Evolutionary conservation across 2,329 filamentous ascomycete species (phyloP), one percentile per base, ranked within the genome.

Genomic region (Aspergillus fijiensis): DNA sequence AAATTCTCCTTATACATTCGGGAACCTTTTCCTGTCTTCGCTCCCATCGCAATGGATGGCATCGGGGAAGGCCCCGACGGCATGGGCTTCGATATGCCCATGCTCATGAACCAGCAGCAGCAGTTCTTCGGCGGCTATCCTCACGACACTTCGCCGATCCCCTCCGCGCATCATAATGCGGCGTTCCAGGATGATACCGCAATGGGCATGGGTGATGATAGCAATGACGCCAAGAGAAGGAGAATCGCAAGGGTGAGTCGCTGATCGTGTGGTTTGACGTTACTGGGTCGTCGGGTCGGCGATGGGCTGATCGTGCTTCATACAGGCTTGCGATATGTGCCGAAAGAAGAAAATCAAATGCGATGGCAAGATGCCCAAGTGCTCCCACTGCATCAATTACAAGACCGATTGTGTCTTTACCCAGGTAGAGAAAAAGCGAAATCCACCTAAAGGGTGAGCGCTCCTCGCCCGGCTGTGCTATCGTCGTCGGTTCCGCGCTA

Each of bases 381-480:
- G 95, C 78, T 93, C 91, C 7, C 95, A 98, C 78, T 99, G 94
- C 76, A 89, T 90, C 75, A 98, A 97, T 76, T 97, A 97, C 82
- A 97, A 97, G 83, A 97, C 93, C 5, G 92, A 96, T 70, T 99
- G 94, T 76, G 86, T 96, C 68, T 98, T 98, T 74, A 98, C 95
- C 0, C 92, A 96, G 74, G 93, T 98, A 42, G 95, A 99, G 81
- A 99, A 99, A 87, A 99, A 99, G 84, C 86, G 95, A 60, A 95
- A 90, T 76, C 94, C 95, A 56, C 95, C 94, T 1, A 99, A 98
- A 82, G 94, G 95, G 92, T 96, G 84, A 66, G 85, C 56, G 11
- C 33, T 14, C 19, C 27, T 35, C 29, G 29, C 11, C 16, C 2
- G 23, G 29, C 45, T 27, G 19, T 51, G 12, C 3, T 35, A 19